Evolutionary conservation across 2,329 filamentous ascomycete species (phyloP), one percentile per base, ranked within the genome.

Genomic region (Epichloe aotearoae): DNA sequence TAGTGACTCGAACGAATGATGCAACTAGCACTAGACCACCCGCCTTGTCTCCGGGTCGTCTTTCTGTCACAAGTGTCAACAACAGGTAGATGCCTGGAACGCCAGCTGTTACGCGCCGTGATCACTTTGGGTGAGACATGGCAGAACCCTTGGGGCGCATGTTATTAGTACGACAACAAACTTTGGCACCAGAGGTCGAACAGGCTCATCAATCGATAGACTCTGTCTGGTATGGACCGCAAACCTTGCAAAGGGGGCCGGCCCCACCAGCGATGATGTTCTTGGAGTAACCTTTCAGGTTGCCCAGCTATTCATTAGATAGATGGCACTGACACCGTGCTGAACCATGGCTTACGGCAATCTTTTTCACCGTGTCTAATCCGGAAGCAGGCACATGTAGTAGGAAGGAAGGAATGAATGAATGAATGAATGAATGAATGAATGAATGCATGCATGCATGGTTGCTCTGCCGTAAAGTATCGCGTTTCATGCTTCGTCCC

Each of bases 221-320:
- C 26, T 8, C 26, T 26, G 46, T 49, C 50, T 52, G 50, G 50
- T 17, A 52, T 52, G 50, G 37, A 47, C n/a, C 11, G 37, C 30
- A 47, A 52, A 52, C 50, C 47, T 52, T 49, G 49, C 33, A 14
- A 14, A 17, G n/a, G 19, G 14, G 33, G 19, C 33, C 23, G 20
- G 39, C 19, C 6, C 17, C n/a, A 19, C n/a, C 11, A 19, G 39
- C 5, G 11, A 41, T 41, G 39, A 20, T 17, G 39, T 2, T 40
- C 10, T 40, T 40, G 10, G 38, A 26, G 26, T 26, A 26, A 26
- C 26, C 26, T 26, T 2, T 26, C 2, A 26, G 26, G 26, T 26
- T 26, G 2, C 7, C 26, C 26, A 26, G 26, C 26, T 8, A 26
- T 7, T 26, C 20, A 26, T 26, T 8, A 26, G 7, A 8, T 7